phyloP scores from a whole-genome alignment of 805 yeast species.

The Starmerella cellae region DNA sequence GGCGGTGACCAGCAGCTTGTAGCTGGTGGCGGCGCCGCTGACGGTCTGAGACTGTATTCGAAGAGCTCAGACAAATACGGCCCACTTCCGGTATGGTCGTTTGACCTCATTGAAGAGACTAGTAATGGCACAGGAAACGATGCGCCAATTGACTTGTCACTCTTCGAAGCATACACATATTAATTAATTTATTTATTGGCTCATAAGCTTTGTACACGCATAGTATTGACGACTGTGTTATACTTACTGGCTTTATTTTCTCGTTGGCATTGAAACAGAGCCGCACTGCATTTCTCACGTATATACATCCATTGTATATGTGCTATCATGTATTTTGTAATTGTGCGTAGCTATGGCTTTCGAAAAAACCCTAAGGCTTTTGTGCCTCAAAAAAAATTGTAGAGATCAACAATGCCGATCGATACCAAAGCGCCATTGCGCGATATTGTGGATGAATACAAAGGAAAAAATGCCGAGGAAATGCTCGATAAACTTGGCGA shows the following conservation, averaged over 20 bases:
- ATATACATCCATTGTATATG: too few species aligned
- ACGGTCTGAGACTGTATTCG: constrained; percentile 20
- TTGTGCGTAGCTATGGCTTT: too few species aligned
- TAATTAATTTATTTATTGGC: constrained; percentile 2
- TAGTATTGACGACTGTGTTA: constrained; percentile 2
- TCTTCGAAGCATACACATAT: constrained; percentile 42
- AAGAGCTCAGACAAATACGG: constrained; percentile 21
- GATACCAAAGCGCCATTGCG: constrained; percentile 18
- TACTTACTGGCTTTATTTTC: neutral
- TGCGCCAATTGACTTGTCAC: constrained; percentile 39
- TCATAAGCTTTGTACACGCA: neutral
- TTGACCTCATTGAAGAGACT: constrained; percentile 49
- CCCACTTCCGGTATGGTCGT: constrained; percentile 35
- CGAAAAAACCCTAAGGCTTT: too few species aligned
- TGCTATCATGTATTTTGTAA: too few species aligned
- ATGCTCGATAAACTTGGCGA: constrained; percentile 65
- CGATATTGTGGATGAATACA: constrained; percentile 23
- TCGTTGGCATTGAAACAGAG: too few species aligned
- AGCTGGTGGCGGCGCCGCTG: constrained; percentile 8
- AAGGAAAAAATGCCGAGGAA: constrained; percentile 57
- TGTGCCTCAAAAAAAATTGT: too few species aligned
- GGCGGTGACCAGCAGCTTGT: neutral
- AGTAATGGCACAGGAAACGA: constrained; percentile 40
- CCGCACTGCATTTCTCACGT: too few species aligned
- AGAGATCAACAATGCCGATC: constrained; percentile 5